Evolutionary conservation across 768 basidiomycete species (phyloP).

Genomic region (Hericium alpestre): DNA sequence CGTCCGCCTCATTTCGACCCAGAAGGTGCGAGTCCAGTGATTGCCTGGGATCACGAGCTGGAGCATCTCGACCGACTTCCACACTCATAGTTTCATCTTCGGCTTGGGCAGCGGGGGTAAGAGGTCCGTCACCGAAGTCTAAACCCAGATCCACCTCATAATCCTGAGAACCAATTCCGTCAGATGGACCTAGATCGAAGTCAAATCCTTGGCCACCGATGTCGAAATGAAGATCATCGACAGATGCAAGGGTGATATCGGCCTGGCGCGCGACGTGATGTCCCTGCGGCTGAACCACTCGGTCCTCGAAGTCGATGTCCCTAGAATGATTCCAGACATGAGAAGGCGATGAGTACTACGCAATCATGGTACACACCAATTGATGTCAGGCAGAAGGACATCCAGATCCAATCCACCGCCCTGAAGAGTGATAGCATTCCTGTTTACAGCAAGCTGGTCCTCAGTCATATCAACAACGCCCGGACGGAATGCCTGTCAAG

Average conservation of each 20-base stretch:
- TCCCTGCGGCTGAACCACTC: slow-evolving; percentile 53
- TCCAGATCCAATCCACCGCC: slow-evolving; percentile 71
- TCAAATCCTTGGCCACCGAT: slow-evolving; percentile 46
- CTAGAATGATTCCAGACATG: slow-evolving; percentile 26
- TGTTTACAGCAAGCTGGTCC: slow-evolving; percentile 79
- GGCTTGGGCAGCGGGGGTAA: slow-evolving; percentile 16
- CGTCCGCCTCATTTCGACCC: slow-evolving; percentile 25
- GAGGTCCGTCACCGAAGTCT: slow-evolving; percentile 50
- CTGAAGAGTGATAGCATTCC: slow-evolving; percentile 82
- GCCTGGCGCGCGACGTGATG: slow-evolving; percentile 78
- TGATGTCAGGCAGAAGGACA: slow-evolving; percentile 65
- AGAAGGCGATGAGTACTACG: slow-evolving; percentile 1
- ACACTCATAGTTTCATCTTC: slow-evolving; percentile 53
- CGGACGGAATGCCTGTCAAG: slow-evolving; percentile 76
- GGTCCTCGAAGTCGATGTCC: slow-evolving; percentile 72
- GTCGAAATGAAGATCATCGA: slow-evolving; percentile 64
- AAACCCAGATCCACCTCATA: slow-evolving; percentile 71
- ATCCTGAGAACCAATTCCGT: slow-evolving; percentile 82
- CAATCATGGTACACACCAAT: slow-evolving; percentile 43
- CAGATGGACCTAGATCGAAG: slow-evolving; percentile 71
- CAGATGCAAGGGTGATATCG: slow-evolving; percentile 79
- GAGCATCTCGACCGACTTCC: slow-evolving; percentile 70
- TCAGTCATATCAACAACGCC: slow-evolving; percentile 95
- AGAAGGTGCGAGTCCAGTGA: slow-evolving; percentile 57
- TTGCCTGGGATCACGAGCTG: slow-evolving; percentile 33